Base-by-base conservation (phyloP, 2,329 filamentous ascomycete species). In the Berkeleyomyces basicola region DNA sequence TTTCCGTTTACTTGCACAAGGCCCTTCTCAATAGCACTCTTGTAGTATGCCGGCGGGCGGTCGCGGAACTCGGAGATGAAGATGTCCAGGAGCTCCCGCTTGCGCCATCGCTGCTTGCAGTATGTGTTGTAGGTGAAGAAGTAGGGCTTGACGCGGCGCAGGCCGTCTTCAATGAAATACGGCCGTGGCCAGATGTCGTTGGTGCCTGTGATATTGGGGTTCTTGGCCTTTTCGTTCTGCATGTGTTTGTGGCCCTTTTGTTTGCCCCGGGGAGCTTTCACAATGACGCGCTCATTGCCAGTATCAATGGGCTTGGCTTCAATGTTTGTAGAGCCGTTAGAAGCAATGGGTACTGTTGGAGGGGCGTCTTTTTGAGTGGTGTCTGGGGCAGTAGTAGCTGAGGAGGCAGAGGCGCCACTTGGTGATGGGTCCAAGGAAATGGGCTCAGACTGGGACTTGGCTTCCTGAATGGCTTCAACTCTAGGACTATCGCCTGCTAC, bases 61-160 rank as follows among this genome's bases (percentile, higher is more conserved):
- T 99, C 93, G 68, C 93, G 83, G 71, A 99, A 99, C 73, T 99
- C 93, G 70, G 86, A 85, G 53, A 85, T 80, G 73, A 96, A 99
- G 58, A 99, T 88, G 58, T 96, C 90, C 60, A 96, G 78, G 57
- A 99, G 76, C 65, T 82, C 80, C 44, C 89, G 80, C 40, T 86
- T 88, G 62, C 92, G 82, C 93, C 93, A 99, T 72, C 93, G 81
- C 75, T 96, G 82, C 74, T 97, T 99, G 77, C 88, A 93, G 75
- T 83, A 90, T 0, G 92, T 96, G 71, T 96, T 95, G 78, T 96
- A 96, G 2, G 91, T 96, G 72, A 81, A 96, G 71, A 93, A 84
- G 71, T 99, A 97, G 3, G 92, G 92, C 51, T 79, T 80, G 40
- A 96, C 86, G 66, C 90, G 85, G 59, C 91, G 85, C 66, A 99